Base-by-base conservation (phyloP, 805 yeast species). In the Yarrowia deformans region DNA sequence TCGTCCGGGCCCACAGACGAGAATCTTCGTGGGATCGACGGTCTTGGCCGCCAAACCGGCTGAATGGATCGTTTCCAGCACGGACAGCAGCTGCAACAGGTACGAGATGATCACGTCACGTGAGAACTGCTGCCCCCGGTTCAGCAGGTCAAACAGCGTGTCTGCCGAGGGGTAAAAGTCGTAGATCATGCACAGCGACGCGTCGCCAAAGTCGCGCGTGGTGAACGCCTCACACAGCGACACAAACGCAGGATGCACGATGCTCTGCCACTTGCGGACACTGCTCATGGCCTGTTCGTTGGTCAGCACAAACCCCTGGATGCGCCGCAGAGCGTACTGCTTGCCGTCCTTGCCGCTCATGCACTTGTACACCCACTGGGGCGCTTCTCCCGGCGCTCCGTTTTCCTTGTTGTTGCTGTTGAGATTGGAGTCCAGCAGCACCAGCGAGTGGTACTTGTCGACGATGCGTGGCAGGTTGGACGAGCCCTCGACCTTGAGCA, bases 111-210 rank as follows among this genome's bases (percentile, higher is more conserved):
- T 78, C 12, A 85, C 75, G 9, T 86, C 85, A 18, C 52, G 66
- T 1, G 66, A 32, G 8, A 63, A 63, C 75, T 89, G 93, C 0
- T 89, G 87, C 2, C 90, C 81, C 3, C 52, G 49, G 46, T 72
- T 82, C 71, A 82, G 85, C 5, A 84, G 82, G 71, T 92, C 97
- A 69, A 82, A 80, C 60, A 94, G 79, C 1, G 97, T 90, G 69
- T 81, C 81, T 0, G 97, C 84, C 70, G 87, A 81, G 32, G 99
- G 98, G 77, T 84, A 90, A 77, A 87, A 95, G 75, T 94, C 98
- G 78, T 92, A 91, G 5, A 90, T 89, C 54, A 93, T 81, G 50
- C 92, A 84, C 69, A 95, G 82, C 0, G 95, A 88, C 60, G 84
- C 83, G 73, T 90, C 95, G 54, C 91, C 94, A 80, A 95, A 95